Evolutionary conservation across 768 basidiomycete species (phyloP).

Genomic region (Russula sp.): DNA sequence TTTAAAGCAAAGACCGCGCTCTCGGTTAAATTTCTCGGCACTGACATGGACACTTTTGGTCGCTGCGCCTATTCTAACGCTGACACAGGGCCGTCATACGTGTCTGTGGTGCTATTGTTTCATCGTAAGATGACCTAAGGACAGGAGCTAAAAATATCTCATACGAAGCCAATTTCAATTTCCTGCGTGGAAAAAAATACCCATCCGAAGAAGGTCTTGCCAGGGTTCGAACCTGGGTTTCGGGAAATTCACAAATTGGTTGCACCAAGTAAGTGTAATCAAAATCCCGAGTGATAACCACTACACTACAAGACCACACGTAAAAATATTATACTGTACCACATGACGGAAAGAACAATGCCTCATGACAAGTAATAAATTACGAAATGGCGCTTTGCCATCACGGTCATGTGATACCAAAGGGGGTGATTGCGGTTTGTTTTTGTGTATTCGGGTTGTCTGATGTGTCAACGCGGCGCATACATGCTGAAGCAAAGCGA

Average conservation of each 20-base stretch:
- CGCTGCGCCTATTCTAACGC: too few species aligned
- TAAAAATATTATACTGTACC: too few species aligned
- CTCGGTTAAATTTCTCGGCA: too few species aligned
- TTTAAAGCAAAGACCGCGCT: too few species aligned
- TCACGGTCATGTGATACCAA: constrained; percentile 22
- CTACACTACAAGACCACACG: constrained; percentile 30
- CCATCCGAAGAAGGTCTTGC: constrained; percentile 17
- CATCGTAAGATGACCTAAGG: too few species aligned
- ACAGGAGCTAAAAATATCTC: too few species aligned
- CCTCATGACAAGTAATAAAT: too few species aligned
- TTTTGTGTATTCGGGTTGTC: not conserved
- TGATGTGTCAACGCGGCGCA: not conserved
- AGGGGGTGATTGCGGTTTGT: not conserved
- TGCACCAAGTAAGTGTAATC: not conserved
- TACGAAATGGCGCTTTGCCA: not conserved
- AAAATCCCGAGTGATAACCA: constrained; percentile 32
- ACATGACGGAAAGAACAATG: not conserved
- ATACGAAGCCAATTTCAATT: too few species aligned
- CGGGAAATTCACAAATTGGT: constrained; percentile 16
- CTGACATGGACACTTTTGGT: too few species aligned
- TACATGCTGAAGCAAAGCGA: constrained; percentile 1
- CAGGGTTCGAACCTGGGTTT: constrained; percentile 32
- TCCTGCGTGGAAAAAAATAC: too few species aligned
- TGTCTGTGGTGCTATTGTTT: too few species aligned
- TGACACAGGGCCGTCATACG: too few species aligned